Evolutionary conservation across 139 green algal genomes (phyloP).

Genomic region (Chlorella sp.): DNA sequence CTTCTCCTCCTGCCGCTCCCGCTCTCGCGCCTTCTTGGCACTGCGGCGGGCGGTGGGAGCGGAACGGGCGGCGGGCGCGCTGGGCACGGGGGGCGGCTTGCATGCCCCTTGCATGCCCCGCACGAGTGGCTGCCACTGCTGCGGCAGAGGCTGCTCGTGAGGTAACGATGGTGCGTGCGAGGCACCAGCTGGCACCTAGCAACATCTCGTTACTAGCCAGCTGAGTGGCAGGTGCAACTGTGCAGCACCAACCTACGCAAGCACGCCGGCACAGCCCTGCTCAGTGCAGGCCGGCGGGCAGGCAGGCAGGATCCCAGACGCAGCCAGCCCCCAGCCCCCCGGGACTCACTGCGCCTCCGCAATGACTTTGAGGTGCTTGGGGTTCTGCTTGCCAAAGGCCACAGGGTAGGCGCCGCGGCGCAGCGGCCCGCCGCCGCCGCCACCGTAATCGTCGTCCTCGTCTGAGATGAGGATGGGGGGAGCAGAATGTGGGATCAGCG

Average conservation of each 20-base stretch:
- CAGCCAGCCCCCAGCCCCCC: too few relatives aligned
- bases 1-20: conserved; percentile 33
- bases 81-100: too few relatives aligned
- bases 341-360: not conserved
- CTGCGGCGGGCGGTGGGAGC: not conserved
- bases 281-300: not conserved
- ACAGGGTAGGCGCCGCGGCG: conserved; percentile 24
- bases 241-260: too few relatives aligned
- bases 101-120: not conserved
- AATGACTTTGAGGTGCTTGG: conserved; percentile 12
- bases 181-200: too few relatives aligned
- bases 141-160: too few relatives aligned
- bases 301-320: too few relatives aligned
- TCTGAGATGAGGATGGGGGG: not conserved
- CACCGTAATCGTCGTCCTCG: conserved; percentile 3
- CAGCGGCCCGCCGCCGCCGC: not conserved
- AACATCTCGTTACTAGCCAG: too few relatives aligned
- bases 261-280: too few relatives aligned
- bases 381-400: conserved; percentile 26
- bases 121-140: too few relatives aligned
- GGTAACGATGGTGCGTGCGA: too few relatives aligned
- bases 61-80: too few relatives aligned
- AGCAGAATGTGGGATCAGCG: not conserved
- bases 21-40: conserved; percentile 23
- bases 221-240: too few relatives aligned